Evolutionary conservation across 140 eudicot species (phyloP).

Genomic region (Flaveria floridana): DNA sequence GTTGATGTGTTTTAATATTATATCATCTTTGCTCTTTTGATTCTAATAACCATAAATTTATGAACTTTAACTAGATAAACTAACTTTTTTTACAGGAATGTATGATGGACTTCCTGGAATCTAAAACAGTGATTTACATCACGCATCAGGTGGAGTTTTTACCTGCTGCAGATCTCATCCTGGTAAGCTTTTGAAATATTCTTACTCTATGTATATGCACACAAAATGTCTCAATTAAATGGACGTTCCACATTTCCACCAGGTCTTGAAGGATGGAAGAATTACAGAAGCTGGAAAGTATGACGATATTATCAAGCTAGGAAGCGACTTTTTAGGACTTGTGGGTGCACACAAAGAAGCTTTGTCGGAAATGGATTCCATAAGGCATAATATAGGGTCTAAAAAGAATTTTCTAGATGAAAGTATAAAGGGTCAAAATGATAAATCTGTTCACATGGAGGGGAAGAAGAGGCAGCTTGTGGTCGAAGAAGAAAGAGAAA

Average conservation of each 20-base stretch:
- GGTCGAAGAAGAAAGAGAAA: conserved; percentile 80
- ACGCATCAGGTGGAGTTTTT: conserved; percentile 80
- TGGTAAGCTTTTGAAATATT: conserved; percentile 44
- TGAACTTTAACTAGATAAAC: conserved; percentile 13
- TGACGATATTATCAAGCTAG: conserved; percentile 57
- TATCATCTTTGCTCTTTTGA: background rate
- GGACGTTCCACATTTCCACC: background rate
- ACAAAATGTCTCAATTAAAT: background rate
- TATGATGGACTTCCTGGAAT: conserved; percentile 51
- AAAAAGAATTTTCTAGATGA: conserved; percentile 23
- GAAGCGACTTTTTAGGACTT: conserved; percentile 74
- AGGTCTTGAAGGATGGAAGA: conserved; percentile 88
- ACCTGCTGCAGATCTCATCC: conserved; percentile 48
- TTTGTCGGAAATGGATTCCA: conserved; percentile 51
- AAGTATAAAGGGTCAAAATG: conserved; percentile 30
- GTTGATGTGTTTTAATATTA: background rate
- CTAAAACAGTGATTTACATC: conserved; percentile 77
- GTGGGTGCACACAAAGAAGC: conserved; percentile 91
- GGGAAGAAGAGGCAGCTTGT: conserved; percentile 63
- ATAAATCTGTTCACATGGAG: conserved; percentile 31
- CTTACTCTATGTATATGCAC: background rate
- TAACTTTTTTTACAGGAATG: conserved; percentile 55
- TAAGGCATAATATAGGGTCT: conserved; percentile 16
- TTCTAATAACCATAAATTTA: background rate
- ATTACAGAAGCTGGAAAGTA: conserved; percentile 81